Evolutionary conservation across 208 protist genomes (phyloP), one percentile per base, ranked within the genome.

Genomic region (Vickermania ingenoplastis): DNA sequence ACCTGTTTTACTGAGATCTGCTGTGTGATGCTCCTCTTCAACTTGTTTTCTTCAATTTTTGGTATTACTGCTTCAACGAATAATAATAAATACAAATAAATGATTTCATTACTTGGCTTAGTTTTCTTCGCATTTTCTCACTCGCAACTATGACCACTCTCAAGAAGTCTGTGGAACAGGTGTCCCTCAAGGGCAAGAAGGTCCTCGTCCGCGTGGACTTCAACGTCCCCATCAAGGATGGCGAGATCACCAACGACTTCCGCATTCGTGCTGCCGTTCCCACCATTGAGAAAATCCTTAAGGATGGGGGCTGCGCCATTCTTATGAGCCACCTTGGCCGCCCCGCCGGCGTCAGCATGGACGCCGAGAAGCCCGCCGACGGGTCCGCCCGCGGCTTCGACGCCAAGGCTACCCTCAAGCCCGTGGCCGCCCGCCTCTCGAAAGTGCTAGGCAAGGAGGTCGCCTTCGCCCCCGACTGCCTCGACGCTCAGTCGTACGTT

Each of bases 171-270:
- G 71, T 96, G 64, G 86, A 94, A 26, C 70, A 91, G 57, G 57
- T 84, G 14, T 26, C 53, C 27, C 17, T 96, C 22, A 83, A 83
- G 69, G 95, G 77, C 48, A 98, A 99, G 80, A 89, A 94, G 72
- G 97, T 98, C 30, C 83, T 99, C 26, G 74, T 88, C 58, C 92
- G 97, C 59, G 96, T 98, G 31, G 98, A 99, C 74, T 99, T 98
- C 69, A 99, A 99, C 81, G 97, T 99, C 36, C 98, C 98, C 24
- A 69, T 98, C 45, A 92, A 97, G 65, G 77, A 97, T 41, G 92
- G 91, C 52, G 74, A 86, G 29, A 98, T 99, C 59, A 97, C 89
- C 36, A 98, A 98, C 67, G 84, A 89, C 63, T 90, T 91, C 59
- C 82, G 98, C 63, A 99, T 99, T 59, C 90, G 83, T 45, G 89